Base-by-base conservation (phyloP, 73 alveolate species). In the Breviolum minutum region DNA sequence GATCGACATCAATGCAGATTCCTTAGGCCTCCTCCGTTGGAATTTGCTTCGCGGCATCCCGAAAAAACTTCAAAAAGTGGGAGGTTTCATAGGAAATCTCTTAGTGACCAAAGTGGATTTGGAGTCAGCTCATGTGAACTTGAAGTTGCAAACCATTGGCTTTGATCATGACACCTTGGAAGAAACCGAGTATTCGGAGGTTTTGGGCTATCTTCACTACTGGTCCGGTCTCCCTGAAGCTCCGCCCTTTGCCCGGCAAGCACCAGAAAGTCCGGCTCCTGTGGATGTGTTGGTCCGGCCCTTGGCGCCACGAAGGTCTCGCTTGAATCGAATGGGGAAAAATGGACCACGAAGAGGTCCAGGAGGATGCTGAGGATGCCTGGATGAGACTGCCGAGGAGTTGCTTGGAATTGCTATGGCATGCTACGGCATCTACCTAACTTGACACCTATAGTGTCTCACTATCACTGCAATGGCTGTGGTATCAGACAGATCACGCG, bases 161-260 rank as follows among this genome's bases (percentile, higher is more conserved):
- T 87, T 87, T 20, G 82, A 68, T 32, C 64, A 87, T 87, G 95
- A 64, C 83, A 64, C 95, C 82, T 10, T 87, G 17, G 83, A 61
- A 32, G 95, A 87, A 64, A 87, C 81, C 29, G 6, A 29, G 48
- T 87, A 87, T 82, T 11, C 24, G 66, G 95, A 87, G 40, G 29
- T 87, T 66, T 26, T 64, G 27, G 82, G 81, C 66, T 87, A 30
- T 87, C 66, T 87, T 17, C 95, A 85, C 30, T 17, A 32, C 81
- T 87, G 95, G 95, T 87, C 95, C 82, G 48, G 66, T 64, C 63
- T 87, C 68, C 95, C 95, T 26, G 82, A 79, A 30, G 94, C 94
- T 62, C 94, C 94, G 11, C 62, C 73, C 60, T 83, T 62, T 79
- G 10, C 77, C 20, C 94, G 94, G n/a, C 66, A 22, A 3, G 70